Evolutionary conservation across 495 filamentous ascomycete species (phyloP).

Genomic region (Aspergillus ostianus): DNA sequence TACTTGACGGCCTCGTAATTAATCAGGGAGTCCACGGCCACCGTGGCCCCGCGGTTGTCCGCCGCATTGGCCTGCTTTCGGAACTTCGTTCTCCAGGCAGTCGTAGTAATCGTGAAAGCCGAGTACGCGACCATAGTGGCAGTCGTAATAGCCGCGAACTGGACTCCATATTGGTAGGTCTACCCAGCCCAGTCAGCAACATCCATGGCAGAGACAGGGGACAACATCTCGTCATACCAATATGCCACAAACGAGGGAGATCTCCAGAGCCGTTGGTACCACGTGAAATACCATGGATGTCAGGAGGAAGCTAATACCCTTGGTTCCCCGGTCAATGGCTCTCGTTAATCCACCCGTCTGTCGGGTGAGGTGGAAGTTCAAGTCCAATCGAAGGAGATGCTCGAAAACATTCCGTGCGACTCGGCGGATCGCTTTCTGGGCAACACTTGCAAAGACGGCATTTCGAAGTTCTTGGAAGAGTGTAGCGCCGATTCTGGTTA

Average conservation of each 20-base stretch:
- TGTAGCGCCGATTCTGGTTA: constrained; percentile 80
- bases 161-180: constrained; percentile 90
- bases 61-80: constrained; percentile 91
- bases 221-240: constrained; percentile 42
- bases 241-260: constrained; percentile 91
- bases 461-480: constrained; percentile 90
- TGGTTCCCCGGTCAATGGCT: constrained; percentile 94
- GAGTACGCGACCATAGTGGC: constrained; percentile 91
- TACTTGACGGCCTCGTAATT: constrained; percentile 99
- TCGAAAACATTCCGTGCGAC: constrained; percentile 92
- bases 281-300: constrained; percentile 99
- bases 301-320: constrained; percentile 94
- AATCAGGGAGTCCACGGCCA: constrained; percentile 93
- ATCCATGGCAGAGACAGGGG: not conserved
- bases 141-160: constrained; percentile 90
- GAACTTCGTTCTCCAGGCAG: constrained; percentile 96
- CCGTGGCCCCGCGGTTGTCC: constrained; percentile 91
- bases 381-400: constrained; percentile 82
- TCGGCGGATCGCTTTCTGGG: constrained; percentile 89
- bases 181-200: constrained; percentile 36
- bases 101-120: constrained; percentile 91
- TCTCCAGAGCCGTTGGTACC: constrained; percentile 89
- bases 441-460: constrained; percentile 93
- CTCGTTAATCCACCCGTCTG: constrained; percentile 93
- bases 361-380: constrained; percentile 89